Percentiles rank a stretch among this genome's conserved stretches.
Evolutionary conservation across 352 stramenopile genomes (phyloP).

Genomic region (Globisporangium cystogenes): DNA sequence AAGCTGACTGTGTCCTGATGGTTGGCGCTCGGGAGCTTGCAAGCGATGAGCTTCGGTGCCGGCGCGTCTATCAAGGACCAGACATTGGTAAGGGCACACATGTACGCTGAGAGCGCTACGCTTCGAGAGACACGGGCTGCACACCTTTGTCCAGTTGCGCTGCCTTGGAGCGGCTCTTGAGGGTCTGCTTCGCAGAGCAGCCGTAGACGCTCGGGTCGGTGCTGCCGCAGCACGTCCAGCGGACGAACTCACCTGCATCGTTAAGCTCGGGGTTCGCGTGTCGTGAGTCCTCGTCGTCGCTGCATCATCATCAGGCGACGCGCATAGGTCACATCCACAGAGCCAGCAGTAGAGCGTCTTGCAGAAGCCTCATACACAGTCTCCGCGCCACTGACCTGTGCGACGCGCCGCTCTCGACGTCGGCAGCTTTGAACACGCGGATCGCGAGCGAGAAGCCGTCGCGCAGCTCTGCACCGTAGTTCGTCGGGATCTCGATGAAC

Average conservation of each 20-base stretch:
- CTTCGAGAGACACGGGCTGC: background rate
- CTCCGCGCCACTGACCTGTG: conserved; percentile 16
- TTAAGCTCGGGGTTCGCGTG: conserved; percentile 53
- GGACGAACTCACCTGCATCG: conserved; percentile 48
- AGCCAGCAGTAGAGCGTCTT: too few relatives aligned
- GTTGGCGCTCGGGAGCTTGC: conserved; percentile 20
- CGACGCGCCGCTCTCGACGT: conserved; percentile 21
- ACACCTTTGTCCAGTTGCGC: conserved; percentile 1
- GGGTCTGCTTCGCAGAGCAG: conserved; percentile 22
- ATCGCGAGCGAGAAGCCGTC: conserved; percentile 30
- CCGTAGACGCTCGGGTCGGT: conserved; percentile 47
- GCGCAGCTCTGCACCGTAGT: conserved; percentile 5
- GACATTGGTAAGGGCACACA: background rate
- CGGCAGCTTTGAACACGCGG: conserved; percentile 40
- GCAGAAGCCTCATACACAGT: too few relatives aligned
- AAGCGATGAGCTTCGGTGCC: conserved; percentile 36
- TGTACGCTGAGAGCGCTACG: background rate
- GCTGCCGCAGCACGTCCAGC: conserved; percentile 58
- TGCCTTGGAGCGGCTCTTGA: background rate
- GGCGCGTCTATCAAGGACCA: conserved; percentile 6
- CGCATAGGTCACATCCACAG: too few relatives aligned
- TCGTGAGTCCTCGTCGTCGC: conserved; percentile 28
- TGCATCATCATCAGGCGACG: too few relatives aligned
- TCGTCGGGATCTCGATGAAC: conserved; percentile 34
- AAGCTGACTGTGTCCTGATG: conserved; percentile 23